Evolutionary conservation across 1,284 basidiomycete species (phyloP), one percentile per base, ranked within the genome.

Genomic region (Chalciporus piperatoides): DNA sequence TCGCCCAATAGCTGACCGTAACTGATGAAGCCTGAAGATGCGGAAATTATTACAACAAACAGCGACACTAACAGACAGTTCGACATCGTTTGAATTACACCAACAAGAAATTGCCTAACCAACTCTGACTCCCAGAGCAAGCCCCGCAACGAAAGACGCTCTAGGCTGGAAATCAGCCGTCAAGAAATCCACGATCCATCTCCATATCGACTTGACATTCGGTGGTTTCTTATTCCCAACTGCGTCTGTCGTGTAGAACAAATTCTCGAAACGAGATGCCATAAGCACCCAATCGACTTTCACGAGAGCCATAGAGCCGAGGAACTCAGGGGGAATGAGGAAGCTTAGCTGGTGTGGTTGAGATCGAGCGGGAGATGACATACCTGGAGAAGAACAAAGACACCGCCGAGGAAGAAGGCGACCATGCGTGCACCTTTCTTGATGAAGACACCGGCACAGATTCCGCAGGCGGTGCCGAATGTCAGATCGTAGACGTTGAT

Each of bases 401-500:
- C 71, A 2, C 91, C 92, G 8, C 92, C 92, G 10, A 97, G 71
- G 46, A 88, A 68, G 69, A 93, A 94, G 0, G 93, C 95, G 19
- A 90, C 68, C 2, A 82, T 73, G 66, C 86, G 92, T 33, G 87
- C 82, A 25, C 95, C 95, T 69, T 97, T 97, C 73, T 96, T 97
- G 60, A 97, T 77, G 64, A 98, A 98, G 0, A 97, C 79, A 0
- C 95, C 95, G 0, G 92, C 84, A 62, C 92, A 97, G 43, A 97
- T 68, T 2, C 94, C 92, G 52, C 85, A 83, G 1, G 90, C 81
- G 11, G 91, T 90, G 27, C 95, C 94, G 63, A 97, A 97, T 0
- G 84, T 77, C 40, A 97, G 81, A 61, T 95, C 84, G 63, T 90
- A 90, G n/a, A 84, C 54, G 54, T 83, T 88, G 24, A 96, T 75